Base-by-base conservation (phyloP, 345 rosid species). In the Gossypium herbaceum region DNA sequence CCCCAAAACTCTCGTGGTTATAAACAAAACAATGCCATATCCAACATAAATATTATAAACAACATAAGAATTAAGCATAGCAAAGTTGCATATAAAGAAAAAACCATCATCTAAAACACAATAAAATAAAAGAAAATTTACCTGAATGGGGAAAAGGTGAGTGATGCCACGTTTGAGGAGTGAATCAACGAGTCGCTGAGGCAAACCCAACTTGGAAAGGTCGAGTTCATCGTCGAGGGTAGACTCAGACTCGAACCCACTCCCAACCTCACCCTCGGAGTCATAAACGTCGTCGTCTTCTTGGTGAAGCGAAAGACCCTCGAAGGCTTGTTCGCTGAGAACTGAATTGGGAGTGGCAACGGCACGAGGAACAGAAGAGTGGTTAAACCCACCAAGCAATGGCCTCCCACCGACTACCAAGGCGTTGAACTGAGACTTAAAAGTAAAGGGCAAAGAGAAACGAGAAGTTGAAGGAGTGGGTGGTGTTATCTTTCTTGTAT, bases 101-200 rank as follows among this genome's bases (percentile, higher is more conserved):
- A n/a, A n/a, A 24, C 24, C 59, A n/a, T 43, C 39, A 68, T 39
- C 58, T 25, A 27, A 11, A 48, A 56, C 41, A 2, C 27, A 9
- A 51, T 20, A 12, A 59, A 41, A 41, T 7, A 39, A 66, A 59
- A 45, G 44, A 62, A 74, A 50, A 39, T 59, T 12, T 43, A 90
- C 99, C 85, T 95, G 99, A 84, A 95, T 90, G 39, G 99, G 99
- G 81, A 95, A 95, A 77, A 95, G 98, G 54, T 87, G 85, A 82
- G 92, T 88, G 75, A 95, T 95, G 74, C 97, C 99, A 22, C 99
- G 94, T 65, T 87, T 87, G 79, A 83, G 85, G 6, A 95, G 96
- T 45, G 89, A 17, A 17, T 90, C 88, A 41, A 86, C 98, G 4
- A 95, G 94, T 48, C 88, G 87, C 70, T 76, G 83, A 64, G 98